These are phyloP conservation scores for Phytophthora sp. DNA, from an alignment of 352 stramenopile genomes.

Conservation along the genomic window DNA sequence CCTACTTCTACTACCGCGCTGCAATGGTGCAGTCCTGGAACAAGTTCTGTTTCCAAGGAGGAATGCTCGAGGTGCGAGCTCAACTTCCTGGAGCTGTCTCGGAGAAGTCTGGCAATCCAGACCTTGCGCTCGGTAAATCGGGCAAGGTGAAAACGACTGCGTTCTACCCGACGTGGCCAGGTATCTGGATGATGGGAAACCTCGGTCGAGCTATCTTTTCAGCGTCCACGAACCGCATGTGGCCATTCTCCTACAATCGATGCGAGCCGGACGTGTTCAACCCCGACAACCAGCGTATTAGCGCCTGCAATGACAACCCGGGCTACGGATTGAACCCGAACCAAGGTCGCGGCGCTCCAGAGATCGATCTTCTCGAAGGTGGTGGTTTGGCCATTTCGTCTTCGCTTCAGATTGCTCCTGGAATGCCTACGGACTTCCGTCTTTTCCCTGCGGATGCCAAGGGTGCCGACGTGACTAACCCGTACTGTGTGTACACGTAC, in stretches of 20 bases:
- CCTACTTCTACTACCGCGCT: conserved; percentile 57
- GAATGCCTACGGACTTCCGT: conserved; percentile 65
- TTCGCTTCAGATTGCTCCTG: conserved; percentile 89
- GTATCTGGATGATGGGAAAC: conserved; percentile 97
- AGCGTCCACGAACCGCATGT: conserved; percentile 94
- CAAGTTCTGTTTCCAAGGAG: conserved; percentile 95
- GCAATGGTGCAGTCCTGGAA: conserved; percentile 93
- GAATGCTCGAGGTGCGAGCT: conserved; percentile 92
- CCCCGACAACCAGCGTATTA: conserved; percentile 74
- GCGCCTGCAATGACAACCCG: conserved; percentile 88
- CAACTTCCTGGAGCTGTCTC: conserved; percentile 83
- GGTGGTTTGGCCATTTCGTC: conserved; percentile 82
- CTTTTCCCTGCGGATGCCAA: conserved; percentile 51
- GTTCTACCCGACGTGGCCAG: conserved; percentile 92
- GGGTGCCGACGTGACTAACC: conserved; percentile 20
- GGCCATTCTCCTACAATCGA: conserved; percentile 95
- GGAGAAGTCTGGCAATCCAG: conserved; percentile 50
- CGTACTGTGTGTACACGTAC: conserved; percentile 54
- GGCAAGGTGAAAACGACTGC: conserved; percentile 50
- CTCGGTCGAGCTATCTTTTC: conserved; percentile 95
- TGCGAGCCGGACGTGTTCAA: conserved; percentile 80
- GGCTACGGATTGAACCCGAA: conserved; percentile 91
- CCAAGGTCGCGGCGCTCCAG: conserved; percentile 88
- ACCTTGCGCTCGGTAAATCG: conserved; percentile 52
- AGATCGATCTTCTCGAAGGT: conserved; percentile 96